Base-by-base conservation (phyloP, 371 early-diverging fungal genomes). In the Mucor circinelloides region DNA sequence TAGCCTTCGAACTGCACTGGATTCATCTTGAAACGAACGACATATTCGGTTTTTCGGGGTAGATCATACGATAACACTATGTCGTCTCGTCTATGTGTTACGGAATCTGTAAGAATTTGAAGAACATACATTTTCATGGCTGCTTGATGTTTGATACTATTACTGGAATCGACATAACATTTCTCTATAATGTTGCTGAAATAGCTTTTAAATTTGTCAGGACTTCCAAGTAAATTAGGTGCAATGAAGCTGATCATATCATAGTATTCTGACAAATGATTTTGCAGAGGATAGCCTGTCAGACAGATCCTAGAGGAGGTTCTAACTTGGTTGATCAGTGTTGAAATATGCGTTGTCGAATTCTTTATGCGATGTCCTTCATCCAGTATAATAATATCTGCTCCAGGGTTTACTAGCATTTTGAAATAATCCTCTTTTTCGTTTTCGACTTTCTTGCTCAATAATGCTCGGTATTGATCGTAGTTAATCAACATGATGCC, bases 221-320 rank as follows among this genome's bases (percentile, higher is more conserved):
- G 38, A 5, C 71, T 66, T 23, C 93, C 92, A 15, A 95, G 71
- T 34, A 82, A 87, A 6, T 80, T 82, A 0, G 92, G 90, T 0
- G 75, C 83, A 32, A 88, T 83, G 71, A 93, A 93, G 58, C 93
- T 80, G 13, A 94, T 80, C 90, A 93, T 91, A 58, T 81, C 82
- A 63, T 86, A 90, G 58, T 89, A 90, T 57, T 87, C 90, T 13
- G 56, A 27, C 31, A 97, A 69, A 44, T 90, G 86, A 70, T 95
- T 96, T 70, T 97, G 97, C 21, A 97, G 75, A 4, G 97, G 97
- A 46, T 89, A 92, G 0, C 96, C 97, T 0, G 96, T 95, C 64
- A 97, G 67, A 64, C 92, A 89, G n/a, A 95, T 78, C 21, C 94
- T 82, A 3, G 85, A 78, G 1, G 66, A 78, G 1, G 92, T 92